Percentiles rank a stretch among this genome's conserved stretches.
phyloP scores from a whole-genome alignment of 2,329 filamentous ascomycete species.

The Coniosporium uncinatum region DNA sequence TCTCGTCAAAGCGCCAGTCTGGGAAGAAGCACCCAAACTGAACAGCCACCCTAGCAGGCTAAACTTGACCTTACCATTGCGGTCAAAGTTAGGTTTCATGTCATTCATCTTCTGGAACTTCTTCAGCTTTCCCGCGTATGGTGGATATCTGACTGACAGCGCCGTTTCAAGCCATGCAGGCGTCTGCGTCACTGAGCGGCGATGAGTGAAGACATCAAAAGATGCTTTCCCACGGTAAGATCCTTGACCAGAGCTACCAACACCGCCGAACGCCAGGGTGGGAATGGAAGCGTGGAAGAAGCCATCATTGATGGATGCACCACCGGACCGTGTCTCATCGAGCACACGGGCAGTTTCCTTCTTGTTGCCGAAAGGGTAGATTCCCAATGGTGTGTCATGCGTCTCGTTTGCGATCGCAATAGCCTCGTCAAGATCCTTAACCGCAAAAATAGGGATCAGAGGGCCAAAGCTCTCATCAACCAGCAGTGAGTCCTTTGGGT shows the following conservation, averaged over 20 bases:
- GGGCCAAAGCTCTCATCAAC: conserved; percentile 88
- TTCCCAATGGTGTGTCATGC: conserved; percentile 75
- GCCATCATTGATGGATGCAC: conserved; percentile 46
- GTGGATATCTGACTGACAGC: conserved; percentile 61
- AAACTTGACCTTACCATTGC: conserved; percentile 36
- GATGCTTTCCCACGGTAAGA: conserved; percentile 72
- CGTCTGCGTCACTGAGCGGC: conserved; percentile 53
- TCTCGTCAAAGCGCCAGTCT: conserved; percentile 4
- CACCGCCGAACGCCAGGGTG: conserved; percentile 75
- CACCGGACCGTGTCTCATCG: conserved; percentile 41
- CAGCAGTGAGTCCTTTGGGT: conserved; percentile 71
- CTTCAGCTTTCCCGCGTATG: conserved; percentile 50
- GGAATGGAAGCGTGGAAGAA: conserved; percentile 67
- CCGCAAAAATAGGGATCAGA: conserved; percentile 77
- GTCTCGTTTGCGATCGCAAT: conserved; percentile 77
- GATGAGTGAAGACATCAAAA: conserved; percentile 64
- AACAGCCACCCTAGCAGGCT: conserved; percentile 19
- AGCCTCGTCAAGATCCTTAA: conserved; percentile 77
- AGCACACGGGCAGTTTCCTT: conserved; percentile 60
- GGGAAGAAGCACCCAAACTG: conserved; percentile 5
- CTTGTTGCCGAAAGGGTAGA: conserved; percentile 83
- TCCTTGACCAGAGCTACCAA: conserved; percentile 73
- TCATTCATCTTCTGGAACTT: conserved; percentile 43
- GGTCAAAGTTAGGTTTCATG: conserved; percentile 54
- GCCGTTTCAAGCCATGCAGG: conserved; percentile 63